phyloP scores from a whole-genome alignment of 176 grass and related monocot genomes.

The Triticum dicoccoides region DNA sequence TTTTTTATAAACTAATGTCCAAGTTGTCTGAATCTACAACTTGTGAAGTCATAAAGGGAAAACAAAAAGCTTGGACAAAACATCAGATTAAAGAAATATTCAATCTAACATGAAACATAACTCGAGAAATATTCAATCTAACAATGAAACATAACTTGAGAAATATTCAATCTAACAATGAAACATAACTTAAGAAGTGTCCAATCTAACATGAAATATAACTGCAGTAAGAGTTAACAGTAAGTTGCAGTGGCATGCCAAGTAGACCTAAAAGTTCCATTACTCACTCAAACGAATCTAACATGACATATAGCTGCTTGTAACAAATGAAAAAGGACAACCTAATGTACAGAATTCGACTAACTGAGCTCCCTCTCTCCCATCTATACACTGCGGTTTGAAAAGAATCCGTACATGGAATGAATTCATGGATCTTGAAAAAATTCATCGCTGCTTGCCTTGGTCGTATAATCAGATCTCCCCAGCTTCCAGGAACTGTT shows the following conservation, averaged over 20 bases:
- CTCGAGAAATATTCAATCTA: no score
- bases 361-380: constrained; percentile 73
- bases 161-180: no score
- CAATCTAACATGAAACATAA: no score
- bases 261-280: constrained; percentile 32
- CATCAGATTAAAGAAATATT: no score
- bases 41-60: neutral
- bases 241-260: constrained; percentile 26
- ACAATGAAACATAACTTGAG: neutral
- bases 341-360: constrained; percentile 81
- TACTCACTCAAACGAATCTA: constrained; percentile 44
- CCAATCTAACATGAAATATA: constrained; percentile 9
- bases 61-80: no score
- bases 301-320: constrained; percentile 45
- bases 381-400: constrained; percentile 55
- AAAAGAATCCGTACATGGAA: constrained; percentile 58
- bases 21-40: neutral
- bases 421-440: constrained; percentile 46
- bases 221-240: neutral
- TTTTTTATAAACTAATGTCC: neutral
- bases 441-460: constrained; percentile 31
- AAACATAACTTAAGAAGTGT: neutral
- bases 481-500: constrained; percentile 7
- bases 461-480: constrained; percentile 18
- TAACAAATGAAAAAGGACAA: constrained; percentile 52